Conservation (phyloP, 1,284 basidiomycete species). For the Ganoderma resinaceum region DNA sequence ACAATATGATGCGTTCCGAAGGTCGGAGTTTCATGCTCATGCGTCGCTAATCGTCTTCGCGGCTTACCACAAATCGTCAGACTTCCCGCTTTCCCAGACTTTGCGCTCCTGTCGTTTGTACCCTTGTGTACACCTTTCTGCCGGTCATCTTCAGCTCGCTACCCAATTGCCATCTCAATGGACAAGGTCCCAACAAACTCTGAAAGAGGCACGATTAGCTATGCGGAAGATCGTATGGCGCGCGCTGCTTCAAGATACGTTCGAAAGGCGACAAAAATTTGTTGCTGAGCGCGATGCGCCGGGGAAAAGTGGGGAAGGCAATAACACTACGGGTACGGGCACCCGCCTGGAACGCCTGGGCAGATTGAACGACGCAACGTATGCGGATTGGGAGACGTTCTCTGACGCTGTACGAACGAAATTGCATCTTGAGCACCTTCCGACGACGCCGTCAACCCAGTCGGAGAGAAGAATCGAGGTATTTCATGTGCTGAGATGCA, state of each 20-base stretch:
- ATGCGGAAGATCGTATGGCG: slow-evolving; percentile 72
- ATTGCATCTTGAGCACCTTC: slow-evolving; percentile 30
- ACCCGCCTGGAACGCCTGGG: slow-evolving; percentile 36
- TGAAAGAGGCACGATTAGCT: slow-evolving; percentile 47
- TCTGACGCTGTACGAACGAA: slow-evolving; percentile 35
- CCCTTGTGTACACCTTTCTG: slow-evolving; percentile 19
- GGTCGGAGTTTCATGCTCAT: slow-evolving; percentile 44
- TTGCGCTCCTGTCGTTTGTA: slow-evolving; percentile 11
- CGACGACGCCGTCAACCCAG: slow-evolving; percentile 12
- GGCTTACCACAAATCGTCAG: slow-evolving; percentile 31
- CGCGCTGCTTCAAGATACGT: slow-evolving; percentile 49
- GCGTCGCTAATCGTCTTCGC: neutral
- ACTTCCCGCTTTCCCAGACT: slow-evolving; percentile 46
- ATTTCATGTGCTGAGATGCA: slow-evolving; percentile 48
- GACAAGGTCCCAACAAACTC: slow-evolving; percentile 40
- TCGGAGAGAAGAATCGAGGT: slow-evolving; percentile 43
- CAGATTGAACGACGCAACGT: slow-evolving; percentile 43
- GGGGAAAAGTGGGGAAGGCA: neutral
- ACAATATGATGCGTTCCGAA: slow-evolving; percentile 53
- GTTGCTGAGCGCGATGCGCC: too few relatives aligned
- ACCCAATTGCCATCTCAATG: slow-evolving; percentile 52
- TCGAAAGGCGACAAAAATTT: neutral
- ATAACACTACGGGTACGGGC: neutral
- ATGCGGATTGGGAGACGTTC: slow-evolving; percentile 44
- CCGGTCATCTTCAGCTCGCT: slow-evolving; percentile 64